phyloP scores from a whole-genome alignment of 164 flowering plant genomes.

The Macadamia tetraphylla region DNA sequence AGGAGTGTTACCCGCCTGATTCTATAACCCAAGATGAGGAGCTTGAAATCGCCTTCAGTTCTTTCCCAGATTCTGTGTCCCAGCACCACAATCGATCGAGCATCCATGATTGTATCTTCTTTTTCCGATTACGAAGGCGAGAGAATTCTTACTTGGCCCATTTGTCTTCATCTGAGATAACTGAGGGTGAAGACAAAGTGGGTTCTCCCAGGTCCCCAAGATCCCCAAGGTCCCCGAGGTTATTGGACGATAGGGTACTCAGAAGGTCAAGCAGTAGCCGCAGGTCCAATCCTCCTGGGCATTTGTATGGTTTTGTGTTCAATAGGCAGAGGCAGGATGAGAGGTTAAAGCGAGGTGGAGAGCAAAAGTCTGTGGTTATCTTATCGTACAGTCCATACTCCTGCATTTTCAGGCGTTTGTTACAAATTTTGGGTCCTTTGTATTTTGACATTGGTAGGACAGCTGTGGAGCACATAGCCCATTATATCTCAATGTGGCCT shows the following conservation, averaged over 20 bases:
- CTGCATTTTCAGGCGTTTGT: constrained; percentile 82
- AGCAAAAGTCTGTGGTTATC: constrained; percentile 93
- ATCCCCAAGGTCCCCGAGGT: constrained; percentile 12
- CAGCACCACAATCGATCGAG: constrained; percentile 85
- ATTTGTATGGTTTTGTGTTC: constrained; percentile 89
- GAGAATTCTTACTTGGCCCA: constrained; percentile 21
- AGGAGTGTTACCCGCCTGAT: constrained; percentile 84
- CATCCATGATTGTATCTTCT: constrained; percentile 95
- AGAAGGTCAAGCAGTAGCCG: constrained; percentile 10
- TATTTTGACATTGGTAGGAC: constrained; percentile 86
- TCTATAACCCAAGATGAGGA: constrained; percentile 76
- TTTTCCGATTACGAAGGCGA: constrained; percentile 66
- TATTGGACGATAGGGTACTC: constrained; percentile 2
- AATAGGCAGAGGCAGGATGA: constrained; percentile 98
- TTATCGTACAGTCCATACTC: constrained; percentile 73
- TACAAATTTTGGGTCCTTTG: constrained; percentile 95
- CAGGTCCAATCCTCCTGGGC: constrained; percentile 19
- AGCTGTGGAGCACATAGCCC: constrained; percentile 83
- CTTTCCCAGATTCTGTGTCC: constrained; percentile 96
- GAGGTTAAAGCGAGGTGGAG: constrained; percentile 94
- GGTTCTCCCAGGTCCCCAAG: constrained; percentile 11
- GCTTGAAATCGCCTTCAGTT: constrained; percentile 76
- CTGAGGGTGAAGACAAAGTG: constrained; percentile 19
- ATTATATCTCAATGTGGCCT: constrained; percentile 84
- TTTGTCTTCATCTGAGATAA: constrained; percentile 31